Base-by-base conservation (phyloP, 768 basidiomycete genomes). In the Mycena metata region DNA sequence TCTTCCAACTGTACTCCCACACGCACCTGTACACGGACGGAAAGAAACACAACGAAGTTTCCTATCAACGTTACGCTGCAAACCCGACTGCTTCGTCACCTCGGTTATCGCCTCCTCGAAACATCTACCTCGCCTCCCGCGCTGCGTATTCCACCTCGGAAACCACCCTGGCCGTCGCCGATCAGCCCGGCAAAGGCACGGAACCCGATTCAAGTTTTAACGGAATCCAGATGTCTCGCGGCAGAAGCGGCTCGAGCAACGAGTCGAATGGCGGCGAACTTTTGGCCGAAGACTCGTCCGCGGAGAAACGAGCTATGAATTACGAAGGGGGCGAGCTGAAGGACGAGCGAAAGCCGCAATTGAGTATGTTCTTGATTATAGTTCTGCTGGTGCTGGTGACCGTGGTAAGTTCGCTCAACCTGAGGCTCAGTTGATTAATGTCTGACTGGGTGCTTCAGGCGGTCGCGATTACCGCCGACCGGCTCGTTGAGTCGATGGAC, bases 1-100 rank as follows among this genome's bases (percentile, higher is more conserved):
- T 92, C 67, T 95, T 95, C 79, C 94, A 95, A 76, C 81, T 94
- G 4, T 91, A 84, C 81, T 94, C 93, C 0, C 94, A 96, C 76
- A 87, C 89, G 5, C 82, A 89, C 70, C 83, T 96, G 17, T 96
- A 93, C 70, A 80, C 79, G 65, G 86, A 90, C 60, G 68, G 76
- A 15, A 82, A 80, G 55, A 79, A 80, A 60, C 84, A 84, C 69
- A 87, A 85, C 62, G 74, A n/a, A n/a, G n/a, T n/a, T n/a, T n/a
- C n/a, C n/a, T n/a, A n/a, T n/a, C n/a, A n/a, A n/a, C 39, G 19
- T 9, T 52, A 42, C 16, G 17, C 26, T 76, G 26, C 75, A 74
- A 24, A 75, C 62, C 26, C 76, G 75, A 21, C 70, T 73, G 39
- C 57, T n/a, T 55, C 69, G 3, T 73, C 76, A 9, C 71, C 74